Conservation (phyloP, 768 basidiomycete genomes). For the Asterophora parasitica region DNA sequence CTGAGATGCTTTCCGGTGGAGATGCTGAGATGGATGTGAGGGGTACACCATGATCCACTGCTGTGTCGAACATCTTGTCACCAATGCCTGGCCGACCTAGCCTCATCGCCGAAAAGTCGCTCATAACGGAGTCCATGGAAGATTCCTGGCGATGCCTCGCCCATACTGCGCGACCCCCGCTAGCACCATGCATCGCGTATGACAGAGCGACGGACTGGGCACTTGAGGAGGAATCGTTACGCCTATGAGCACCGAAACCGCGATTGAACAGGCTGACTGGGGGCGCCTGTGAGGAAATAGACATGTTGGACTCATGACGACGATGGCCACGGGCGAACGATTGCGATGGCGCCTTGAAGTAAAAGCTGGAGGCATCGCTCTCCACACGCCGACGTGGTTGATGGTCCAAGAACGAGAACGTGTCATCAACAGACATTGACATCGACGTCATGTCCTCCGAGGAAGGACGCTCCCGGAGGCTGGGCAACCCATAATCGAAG, state of each 20-base stretch:
- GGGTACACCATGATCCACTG: conserved; percentile 44
- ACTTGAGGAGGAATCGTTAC: conserved; percentile 57
- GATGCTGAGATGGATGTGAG: conserved; percentile 64
- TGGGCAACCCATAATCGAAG: conserved; percentile 64
- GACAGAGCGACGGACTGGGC: conserved; percentile 53
- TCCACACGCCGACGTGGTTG: conserved; percentile 50
- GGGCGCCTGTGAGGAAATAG: conserved; percentile 50
- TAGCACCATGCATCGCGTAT: conserved; percentile 49
- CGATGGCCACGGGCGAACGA: conserved; percentile 46
- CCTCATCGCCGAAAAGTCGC: conserved; percentile 54
- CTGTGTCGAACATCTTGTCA: conserved; percentile 82
- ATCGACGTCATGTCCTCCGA: conserved; percentile 53
- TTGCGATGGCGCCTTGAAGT: conserved; percentile 45
- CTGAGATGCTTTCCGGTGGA: conserved; percentile 41
- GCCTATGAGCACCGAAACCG: conserved; percentile 45
- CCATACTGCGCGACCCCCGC: conserved; percentile 56
- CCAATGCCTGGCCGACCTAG: conserved; percentile 70
- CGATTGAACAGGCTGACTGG: conserved; percentile 74
- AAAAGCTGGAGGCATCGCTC: conserved; percentile 76
- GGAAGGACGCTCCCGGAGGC: conserved; percentile 47
- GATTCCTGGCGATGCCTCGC: conserved; percentile 49
- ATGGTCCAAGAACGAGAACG: conserved; percentile 56
- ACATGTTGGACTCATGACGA: conserved; percentile 59
- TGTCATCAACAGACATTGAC: conserved; percentile 63
- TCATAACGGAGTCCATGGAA: conserved; percentile 63